phyloP scores from a whole-genome alignment of 495 filamentous ascomycete species.

The Aspergillus sclerotiicarbonarius region DNA sequence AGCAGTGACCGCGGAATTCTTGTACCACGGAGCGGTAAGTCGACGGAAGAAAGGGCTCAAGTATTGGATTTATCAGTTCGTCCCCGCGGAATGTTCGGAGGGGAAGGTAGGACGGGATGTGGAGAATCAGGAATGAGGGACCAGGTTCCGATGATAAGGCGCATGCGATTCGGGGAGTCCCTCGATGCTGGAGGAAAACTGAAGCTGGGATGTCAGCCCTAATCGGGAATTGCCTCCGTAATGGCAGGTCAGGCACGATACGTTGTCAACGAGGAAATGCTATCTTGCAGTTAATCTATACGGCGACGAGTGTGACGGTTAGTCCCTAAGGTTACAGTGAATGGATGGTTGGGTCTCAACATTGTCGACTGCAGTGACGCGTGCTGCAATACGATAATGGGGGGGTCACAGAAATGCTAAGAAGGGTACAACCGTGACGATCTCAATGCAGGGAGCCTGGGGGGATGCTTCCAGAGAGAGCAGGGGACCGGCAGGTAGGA shows the following conservation, averaged over 20 bases:
- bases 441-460: slow-evolving; percentile 32
- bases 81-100: slow-evolving; percentile 3
- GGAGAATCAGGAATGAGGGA: slow-evolving; percentile 3
- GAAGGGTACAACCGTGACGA: slow-evolving; percentile 25
- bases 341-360: background rate
- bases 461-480: slow-evolving; percentile 1
- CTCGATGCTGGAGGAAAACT: background rate
- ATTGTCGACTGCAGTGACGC: slow-evolving; percentile 30
- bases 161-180: background rate
- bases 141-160: background rate
- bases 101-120: slow-evolving; percentile 4
- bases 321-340: slow-evolving; percentile 15
- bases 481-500: slow-evolving; percentile 4
- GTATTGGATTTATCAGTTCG: slow-evolving; percentile 5
- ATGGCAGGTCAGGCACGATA: background rate
- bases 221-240: background rate
- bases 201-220: slow-evolving; percentile 3
- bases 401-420: slow-evolving; percentile 10
- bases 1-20: background rate
- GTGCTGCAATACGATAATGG: slow-evolving; percentile 29
- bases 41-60: slow-evolving; percentile 3
- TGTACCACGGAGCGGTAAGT: slow-evolving; percentile 7
- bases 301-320: slow-evolving; percentile 14
- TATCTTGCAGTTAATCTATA: slow-evolving; percentile 13
- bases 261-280: background rate